A percentile compares a stretch with the other conserved stretches of the same genome.
Evolutionary conservation across 345 rosid species (phyloP).

Genomic region (Murraya koenigii): DNA sequence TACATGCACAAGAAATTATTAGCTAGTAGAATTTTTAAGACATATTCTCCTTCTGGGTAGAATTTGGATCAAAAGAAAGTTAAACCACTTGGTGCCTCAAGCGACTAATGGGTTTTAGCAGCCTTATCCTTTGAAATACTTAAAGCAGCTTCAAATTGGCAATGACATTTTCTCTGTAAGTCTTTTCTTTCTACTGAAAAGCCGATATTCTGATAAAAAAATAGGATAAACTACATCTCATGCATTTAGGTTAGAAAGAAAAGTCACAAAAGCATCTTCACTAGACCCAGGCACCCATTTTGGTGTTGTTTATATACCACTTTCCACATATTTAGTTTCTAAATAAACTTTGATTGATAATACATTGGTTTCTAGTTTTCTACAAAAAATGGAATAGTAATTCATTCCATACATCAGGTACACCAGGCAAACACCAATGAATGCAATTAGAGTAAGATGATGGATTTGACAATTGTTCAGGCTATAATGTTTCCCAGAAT

Average conservation of each 20-base stretch:
- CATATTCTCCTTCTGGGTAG: neutral
- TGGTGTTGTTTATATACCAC: neutral
- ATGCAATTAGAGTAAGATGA: conserved; percentile 80
- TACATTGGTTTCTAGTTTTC: conserved; percentile 2
- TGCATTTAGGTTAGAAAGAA: neutral
- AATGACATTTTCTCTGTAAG: conserved; percentile 5
- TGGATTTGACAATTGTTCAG: conserved; percentile 63
- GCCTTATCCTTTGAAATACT: neutral
- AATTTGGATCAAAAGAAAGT: neutral
- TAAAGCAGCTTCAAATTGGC: neutral
- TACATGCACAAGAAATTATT: neutral
- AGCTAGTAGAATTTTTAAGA: neutral
- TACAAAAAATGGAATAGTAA: conserved; percentile 74
- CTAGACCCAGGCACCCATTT: neutral
- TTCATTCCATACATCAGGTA: conserved; percentile 95
- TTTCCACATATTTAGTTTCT: neutral
- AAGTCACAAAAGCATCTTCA: neutral
- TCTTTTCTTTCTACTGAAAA: neutral
- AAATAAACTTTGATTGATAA: neutral
- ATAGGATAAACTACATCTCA: neutral
- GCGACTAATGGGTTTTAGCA: neutral
- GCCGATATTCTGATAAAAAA: neutral
- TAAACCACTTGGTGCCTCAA: neutral
- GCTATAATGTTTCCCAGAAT: conserved; percentile 81
- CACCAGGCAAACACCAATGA: conserved; percentile 96